Conservation (phyloP, 192 early-diverging fungal genomes). For the Entomortierella lignicola region DNA sequence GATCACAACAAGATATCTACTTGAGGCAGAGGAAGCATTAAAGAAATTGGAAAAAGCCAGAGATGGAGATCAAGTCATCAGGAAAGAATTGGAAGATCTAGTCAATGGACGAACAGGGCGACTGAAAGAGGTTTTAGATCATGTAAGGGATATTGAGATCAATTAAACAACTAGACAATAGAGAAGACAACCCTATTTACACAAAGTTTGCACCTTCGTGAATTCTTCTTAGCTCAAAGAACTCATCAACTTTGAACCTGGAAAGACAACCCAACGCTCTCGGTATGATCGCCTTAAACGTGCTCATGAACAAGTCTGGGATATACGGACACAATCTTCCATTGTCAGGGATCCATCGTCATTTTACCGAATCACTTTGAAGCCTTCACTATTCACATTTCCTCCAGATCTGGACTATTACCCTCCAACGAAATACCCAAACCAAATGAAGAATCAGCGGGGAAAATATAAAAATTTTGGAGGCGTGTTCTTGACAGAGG, state of each 20-base stretch:
- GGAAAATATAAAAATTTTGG: constrained; percentile 48
- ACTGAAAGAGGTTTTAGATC: constrained; percentile 49
- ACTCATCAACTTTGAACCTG: constrained; percentile 24
- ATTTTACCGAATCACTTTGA: constrained; percentile 40
- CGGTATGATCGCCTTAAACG: constrained; percentile 35
- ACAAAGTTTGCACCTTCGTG: too few species aligned
- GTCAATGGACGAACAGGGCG: constrained; percentile 46
- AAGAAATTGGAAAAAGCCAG: constrained; percentile 25
- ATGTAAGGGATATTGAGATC: constrained; percentile 19
- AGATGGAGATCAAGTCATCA: constrained; percentile 24
- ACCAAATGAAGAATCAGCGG: constrained; percentile 22
- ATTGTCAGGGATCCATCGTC: constrained; percentile 22
- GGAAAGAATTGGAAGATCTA: constrained; percentile 38
- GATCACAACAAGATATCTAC: constrained; percentile 29
- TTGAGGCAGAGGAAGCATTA: constrained; percentile 37
- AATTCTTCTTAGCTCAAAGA: constrained; percentile 26
- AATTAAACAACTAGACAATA: not conserved
- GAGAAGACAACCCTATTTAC: not conserved
- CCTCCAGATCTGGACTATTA: constrained; percentile 42
- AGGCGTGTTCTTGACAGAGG: constrained; percentile 47
- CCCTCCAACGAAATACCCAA: constrained; percentile 41
- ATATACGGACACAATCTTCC: constrained; percentile 28
- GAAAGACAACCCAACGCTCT: constrained; percentile 19
- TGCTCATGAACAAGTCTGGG: constrained; percentile 48
- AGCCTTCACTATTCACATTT: constrained; percentile 38